Evolutionary conservation across 768 basidiomycete genomes (phyloP).

Genomic region (Russula olivacea): DNA sequence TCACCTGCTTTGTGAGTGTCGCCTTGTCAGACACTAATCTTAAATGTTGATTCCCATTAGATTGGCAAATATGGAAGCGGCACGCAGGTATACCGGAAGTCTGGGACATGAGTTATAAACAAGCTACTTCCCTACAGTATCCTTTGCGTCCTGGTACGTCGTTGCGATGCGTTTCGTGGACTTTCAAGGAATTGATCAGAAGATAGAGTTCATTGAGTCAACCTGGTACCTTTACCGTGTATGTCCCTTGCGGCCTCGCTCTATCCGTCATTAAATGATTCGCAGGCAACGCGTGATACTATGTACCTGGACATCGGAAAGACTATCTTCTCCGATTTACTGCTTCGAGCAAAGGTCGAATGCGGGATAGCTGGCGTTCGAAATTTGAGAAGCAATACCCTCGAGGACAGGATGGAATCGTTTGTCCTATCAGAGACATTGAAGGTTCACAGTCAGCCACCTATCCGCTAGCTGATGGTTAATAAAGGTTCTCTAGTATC

Average conservation of each 20-base stretch:
- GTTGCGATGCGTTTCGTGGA: not conserved
- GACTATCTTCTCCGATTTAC: slow-evolving; percentile 71
- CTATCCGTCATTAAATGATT: slow-evolving; percentile 14
- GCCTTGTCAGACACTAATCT: not conserved
- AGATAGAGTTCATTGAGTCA: slow-evolving; percentile 84
- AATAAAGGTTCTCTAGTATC: slow-evolving; percentile 51
- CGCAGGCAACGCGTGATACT: slow-evolving; percentile 85
- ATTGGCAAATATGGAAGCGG: slow-evolving; percentile 89
- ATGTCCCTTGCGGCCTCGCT: slow-evolving; percentile 27
- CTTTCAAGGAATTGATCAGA: not conserved
- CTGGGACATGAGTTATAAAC: slow-evolving; percentile 71
- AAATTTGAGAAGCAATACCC: slow-evolving; percentile 69
- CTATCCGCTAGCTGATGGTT: not conserved
- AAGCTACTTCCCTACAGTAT: slow-evolving; percentile 71
- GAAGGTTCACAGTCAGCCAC: slow-evolving; percentile 48
- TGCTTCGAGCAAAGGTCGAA: slow-evolving; percentile 64
- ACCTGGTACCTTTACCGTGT: slow-evolving; percentile 94
- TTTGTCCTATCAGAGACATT: slow-evolving; percentile 92
- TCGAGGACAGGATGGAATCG: slow-evolving; percentile 95
- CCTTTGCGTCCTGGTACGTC: slow-evolving; percentile 62
- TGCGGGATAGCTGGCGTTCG: slow-evolving; percentile 83
- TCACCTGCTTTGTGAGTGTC: slow-evolving; percentile 73
- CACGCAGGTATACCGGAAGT: slow-evolving; percentile 89
- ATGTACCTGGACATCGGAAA: slow-evolving; percentile 92
- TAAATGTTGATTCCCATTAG: slow-evolving; percentile 35